Percentiles rank a stretch among this genome's conserved stretches.
Evolutionary conservation across 129 eudicot species (phyloP).

Genomic region (Pulicaria dysenterica): DNA sequence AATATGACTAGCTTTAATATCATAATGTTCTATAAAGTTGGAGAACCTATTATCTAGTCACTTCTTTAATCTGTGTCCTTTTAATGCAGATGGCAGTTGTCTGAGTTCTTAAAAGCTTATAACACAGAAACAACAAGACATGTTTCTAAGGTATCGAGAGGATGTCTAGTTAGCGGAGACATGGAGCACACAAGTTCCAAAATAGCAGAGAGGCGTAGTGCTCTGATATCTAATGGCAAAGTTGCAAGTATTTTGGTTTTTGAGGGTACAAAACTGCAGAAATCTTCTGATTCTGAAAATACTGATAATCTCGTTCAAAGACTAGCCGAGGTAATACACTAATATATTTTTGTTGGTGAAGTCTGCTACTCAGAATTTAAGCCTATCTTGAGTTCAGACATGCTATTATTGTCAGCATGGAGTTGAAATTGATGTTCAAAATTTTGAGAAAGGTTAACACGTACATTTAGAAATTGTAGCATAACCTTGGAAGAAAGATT

Average conservation of each 20-base stretch:
- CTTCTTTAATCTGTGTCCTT: not conserved
- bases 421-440: not conserved
- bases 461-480: not conserved
- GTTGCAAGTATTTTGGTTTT: conserved; percentile 57
- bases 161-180: conserved; percentile 35
- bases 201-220: conserved; percentile 46
- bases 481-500: not conserved
- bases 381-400: conserved; percentile 19
- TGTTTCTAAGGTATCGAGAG: conserved; percentile 43
- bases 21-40: not conserved
- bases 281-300: conserved; percentile 28
- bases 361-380: conserved; percentile 17
- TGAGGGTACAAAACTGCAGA: conserved; percentile 34
- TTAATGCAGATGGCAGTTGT: conserved; percentile 45
- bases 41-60: not conserved
- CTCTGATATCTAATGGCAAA: conserved; percentile 68
- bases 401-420: not conserved
- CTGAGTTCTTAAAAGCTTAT: conserved; percentile 43
- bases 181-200: conserved; percentile 36
- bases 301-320: conserved; percentile 42
- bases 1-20: not conserved
- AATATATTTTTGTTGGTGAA: conserved; percentile 5
- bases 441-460: not conserved
- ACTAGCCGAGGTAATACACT: conserved; percentile 49
- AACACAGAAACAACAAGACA: conserved; percentile 33